A percentile compares a stretch with the other conserved stretches of the same genome.
Conservation (phyloP, 768 basidiomycete species). For the Mycena rosella region DNA sequence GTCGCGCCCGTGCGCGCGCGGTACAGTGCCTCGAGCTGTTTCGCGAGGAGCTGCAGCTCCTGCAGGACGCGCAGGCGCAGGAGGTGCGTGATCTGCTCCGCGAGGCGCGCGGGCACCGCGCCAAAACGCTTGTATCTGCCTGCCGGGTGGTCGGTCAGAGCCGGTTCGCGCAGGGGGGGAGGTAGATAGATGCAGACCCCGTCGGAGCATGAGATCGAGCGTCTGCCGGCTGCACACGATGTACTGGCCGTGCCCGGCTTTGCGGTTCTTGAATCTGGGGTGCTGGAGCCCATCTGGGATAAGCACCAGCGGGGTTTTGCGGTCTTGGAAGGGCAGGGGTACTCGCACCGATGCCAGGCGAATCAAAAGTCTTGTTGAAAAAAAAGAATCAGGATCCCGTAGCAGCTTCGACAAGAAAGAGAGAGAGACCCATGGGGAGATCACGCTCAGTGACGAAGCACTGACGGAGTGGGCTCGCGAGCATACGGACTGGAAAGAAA, state of each 20-base stretch:
- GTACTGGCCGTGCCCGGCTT: conserved; percentile 62
- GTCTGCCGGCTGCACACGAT: conserved; percentile 71
- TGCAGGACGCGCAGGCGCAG: conserved; percentile 82
- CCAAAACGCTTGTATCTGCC: conserved; percentile 47
- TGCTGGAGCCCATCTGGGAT: conserved; percentile 77
- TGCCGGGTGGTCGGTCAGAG: conserved; percentile 5
- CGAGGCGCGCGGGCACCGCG: conserved; percentile 56
- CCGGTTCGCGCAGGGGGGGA: background rate
- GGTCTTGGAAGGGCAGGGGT: conserved; percentile 4
- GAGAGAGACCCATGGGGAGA: conserved; percentile 67
- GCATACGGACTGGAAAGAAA: conserved; percentile 72
- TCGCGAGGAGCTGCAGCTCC: conserved; percentile 74
- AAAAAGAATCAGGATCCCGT: background rate
- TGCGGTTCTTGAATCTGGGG: conserved; percentile 65
- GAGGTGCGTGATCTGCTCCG: conserved; percentile 71
- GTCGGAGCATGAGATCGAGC: conserved; percentile 53
- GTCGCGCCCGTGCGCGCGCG: conserved; percentile 33
- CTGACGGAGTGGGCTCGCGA: conserved; percentile 71
- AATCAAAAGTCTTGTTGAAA: background rate
- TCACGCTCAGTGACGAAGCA: conserved; percentile 64
- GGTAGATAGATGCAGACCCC: conserved; percentile 46
- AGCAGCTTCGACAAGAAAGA: background rate
- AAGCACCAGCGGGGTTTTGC: conserved; percentile 36
- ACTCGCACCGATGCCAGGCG: conserved; percentile 13
- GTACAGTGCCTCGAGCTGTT: conserved; percentile 50